These are phyloP conservation scores for Cladosporium halotolerans DNA, from an alignment of 2,329 filamentous ascomycete genomes.

Conservation along the genomic window DNA sequence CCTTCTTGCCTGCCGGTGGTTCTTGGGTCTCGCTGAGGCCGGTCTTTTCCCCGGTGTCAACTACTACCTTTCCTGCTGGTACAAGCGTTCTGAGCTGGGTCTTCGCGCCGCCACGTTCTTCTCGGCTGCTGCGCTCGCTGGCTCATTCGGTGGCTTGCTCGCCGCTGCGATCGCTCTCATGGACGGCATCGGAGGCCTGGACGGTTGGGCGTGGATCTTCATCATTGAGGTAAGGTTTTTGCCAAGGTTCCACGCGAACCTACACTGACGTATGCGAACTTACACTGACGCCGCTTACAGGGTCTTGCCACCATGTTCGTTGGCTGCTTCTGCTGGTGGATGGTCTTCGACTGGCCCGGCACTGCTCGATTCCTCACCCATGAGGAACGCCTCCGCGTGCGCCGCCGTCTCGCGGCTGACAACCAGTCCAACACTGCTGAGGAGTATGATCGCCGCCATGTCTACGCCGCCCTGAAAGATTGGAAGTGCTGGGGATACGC, in stretches of 20 bases:
- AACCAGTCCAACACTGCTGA: slow-evolving; percentile 22
- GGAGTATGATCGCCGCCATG: slow-evolving; percentile 23
- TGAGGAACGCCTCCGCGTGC: slow-evolving; percentile 28
- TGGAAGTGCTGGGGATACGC: slow-evolving; percentile 77
- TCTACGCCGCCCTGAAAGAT: slow-evolving; percentile 51
- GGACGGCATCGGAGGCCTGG: slow-evolving; percentile 53
- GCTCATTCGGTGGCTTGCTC: slow-evolving; percentile 69
- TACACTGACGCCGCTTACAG: slow-evolving; percentile 10
- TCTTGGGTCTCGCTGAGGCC: slow-evolving; percentile 66
- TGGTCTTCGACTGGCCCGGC: slow-evolving; percentile 51
- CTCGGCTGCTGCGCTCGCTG: slow-evolving; percentile 71
- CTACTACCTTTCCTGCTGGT: slow-evolving; percentile 65
- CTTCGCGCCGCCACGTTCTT: slow-evolving; percentile 79
- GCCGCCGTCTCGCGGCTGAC: slow-evolving; percentile 22
- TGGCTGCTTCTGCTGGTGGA: slow-evolving; percentile 33
- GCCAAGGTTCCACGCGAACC: too few relatives aligned
- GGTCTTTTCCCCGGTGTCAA: slow-evolving; percentile 51
- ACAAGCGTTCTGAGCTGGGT: slow-evolving; percentile 70
- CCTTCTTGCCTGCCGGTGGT: slow-evolving; percentile 40
- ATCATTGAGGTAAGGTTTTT: slow-evolving; percentile 34
- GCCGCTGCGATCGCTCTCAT: slow-evolving; percentile 67
- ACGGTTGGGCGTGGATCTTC: slow-evolving; percentile 40
- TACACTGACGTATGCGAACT: too few relatives aligned
- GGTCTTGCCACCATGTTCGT: slow-evolving; percentile 63
- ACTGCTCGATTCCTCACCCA: slow-evolving; percentile 52